A percentile compares a stretch with the other conserved stretches of the same genome.
Evolutionary conservation across 2,329 filamentous ascomycete genomes (phyloP).

Genomic region (Alternaria brassicicola): DNA sequence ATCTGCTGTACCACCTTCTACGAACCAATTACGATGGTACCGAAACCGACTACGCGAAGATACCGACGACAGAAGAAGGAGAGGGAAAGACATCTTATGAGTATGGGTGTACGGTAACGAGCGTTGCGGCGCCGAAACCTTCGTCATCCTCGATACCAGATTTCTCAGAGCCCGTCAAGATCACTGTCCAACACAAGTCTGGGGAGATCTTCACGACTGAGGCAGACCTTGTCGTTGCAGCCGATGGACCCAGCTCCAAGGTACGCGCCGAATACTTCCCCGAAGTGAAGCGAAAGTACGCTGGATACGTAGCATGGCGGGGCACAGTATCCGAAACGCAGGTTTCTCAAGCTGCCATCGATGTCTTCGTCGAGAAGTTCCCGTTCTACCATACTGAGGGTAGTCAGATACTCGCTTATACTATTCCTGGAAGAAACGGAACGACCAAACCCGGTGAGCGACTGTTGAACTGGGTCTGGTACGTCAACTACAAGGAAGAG

Average conservation of each 20-base stretch:
- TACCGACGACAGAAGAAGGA: conserved; percentile 13
- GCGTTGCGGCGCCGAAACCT: conserved; percentile 12
- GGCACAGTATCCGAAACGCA: conserved; percentile 32
- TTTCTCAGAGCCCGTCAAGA: conserved; percentile 7
- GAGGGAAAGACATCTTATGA: conserved; percentile 25
- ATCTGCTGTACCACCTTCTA: conserved; percentile 34
- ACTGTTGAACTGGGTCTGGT: conserved; percentile 57
- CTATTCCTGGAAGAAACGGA: conserved; percentile 52
- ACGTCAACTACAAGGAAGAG: conserved; percentile 48
- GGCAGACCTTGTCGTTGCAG: conserved; percentile 31
- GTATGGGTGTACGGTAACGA: conserved; percentile 25
- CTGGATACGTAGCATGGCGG: conserved; percentile 38
- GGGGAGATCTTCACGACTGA: conserved; percentile 6
- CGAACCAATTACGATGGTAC: conserved; percentile 35
- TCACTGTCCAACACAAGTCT: conserved; percentile 17
- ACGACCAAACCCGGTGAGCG: conserved; percentile 46
- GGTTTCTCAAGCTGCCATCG: conserved; percentile 17
- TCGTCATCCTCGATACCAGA: neutral
- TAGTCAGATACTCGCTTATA: conserved; percentile 41
- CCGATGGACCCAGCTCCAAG: conserved; percentile 34
- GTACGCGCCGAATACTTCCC: conserved; percentile 25
- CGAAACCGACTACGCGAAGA: conserved; percentile 26
- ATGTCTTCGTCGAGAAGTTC: conserved; percentile 27
- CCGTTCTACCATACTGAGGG: conserved; percentile 26
- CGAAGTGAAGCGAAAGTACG: conserved; percentile 27